Percentiles rank a stretch among this genome's conserved stretches.
phyloP scores from a whole-genome alignment of 352 stramenopile species.

The Phytophthora sp. region DNA sequence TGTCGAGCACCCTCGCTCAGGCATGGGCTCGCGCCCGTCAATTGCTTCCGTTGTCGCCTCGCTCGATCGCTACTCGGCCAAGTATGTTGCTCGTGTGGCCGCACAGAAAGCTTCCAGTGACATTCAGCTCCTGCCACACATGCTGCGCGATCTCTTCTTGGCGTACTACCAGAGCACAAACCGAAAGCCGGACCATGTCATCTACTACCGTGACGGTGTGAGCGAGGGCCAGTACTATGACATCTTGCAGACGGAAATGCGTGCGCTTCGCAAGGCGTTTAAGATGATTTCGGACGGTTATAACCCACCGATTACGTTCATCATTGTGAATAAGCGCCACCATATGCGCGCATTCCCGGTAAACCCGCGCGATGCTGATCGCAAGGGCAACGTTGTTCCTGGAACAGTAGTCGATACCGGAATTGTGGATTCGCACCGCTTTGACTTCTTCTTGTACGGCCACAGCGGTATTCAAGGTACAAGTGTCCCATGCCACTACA shows the following conservation, averaged over 20 bases:
- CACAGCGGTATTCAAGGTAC: conserved; percentile 85
- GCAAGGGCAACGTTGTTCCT: conserved; percentile 73
- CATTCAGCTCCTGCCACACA: conserved; percentile 61
- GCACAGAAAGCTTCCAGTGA: conserved; percentile 57
- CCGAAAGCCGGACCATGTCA: conserved; percentile 76
- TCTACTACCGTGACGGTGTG: conserved; percentile 90
- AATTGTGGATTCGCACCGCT: conserved; percentile 83
- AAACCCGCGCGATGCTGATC: conserved; percentile 51
- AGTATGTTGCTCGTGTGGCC: conserved; percentile 67
- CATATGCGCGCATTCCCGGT: conserved; percentile 78
- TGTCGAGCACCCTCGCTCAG: conserved; percentile 70
- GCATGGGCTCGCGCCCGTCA: conserved; percentile 60
- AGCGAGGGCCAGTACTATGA: conserved; percentile 85
- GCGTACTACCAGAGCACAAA: conserved; percentile 75
- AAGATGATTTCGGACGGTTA: conserved; percentile 66
- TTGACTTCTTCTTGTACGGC: conserved; percentile 90
- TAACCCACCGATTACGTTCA: conserved; percentile 83
- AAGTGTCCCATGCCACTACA: conserved; percentile 86
- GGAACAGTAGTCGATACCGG: conserved; percentile 84
- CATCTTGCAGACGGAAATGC: conserved; percentile 82
- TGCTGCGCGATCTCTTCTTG: conserved; percentile 79
- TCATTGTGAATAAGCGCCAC: conserved; percentile 90
- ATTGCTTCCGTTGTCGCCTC: conserved; percentile 86
- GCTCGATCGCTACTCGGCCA: conserved; percentile 65
- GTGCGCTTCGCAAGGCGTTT: conserved; percentile 75